Evolutionary conservation across 805 yeast species (phyloP), one percentile per base, ranked within the genome.

Genomic region (Groenewaldozyma salmanticensis): DNA sequence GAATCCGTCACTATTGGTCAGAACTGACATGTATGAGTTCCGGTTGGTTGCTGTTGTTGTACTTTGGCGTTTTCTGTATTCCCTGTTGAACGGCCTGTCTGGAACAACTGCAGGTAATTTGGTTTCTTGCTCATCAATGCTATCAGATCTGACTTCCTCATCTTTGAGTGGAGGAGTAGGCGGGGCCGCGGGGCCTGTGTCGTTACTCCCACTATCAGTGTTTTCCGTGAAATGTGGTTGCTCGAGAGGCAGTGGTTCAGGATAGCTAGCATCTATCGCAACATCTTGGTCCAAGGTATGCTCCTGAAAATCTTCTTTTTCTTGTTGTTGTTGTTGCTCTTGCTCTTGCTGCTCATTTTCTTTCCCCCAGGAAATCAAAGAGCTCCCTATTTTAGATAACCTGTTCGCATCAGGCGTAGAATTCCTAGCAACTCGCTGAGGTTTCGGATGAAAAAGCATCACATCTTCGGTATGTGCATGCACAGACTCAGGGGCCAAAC

Each of bases 361-460:
- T n/a, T n/a, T n/a, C n/a, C n/a, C n/a, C n/a, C n/a, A n/a, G n/a
- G n/a, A n/a, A n/a, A n/a, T n/a, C n/a, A n/a, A n/a, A n/a, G n/a
- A n/a, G n/a, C n/a, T n/a, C n/a, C n/a, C n/a, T n/a, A n/a, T n/a
- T n/a, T n/a, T n/a, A n/a, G n/a, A n/a, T n/a, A n/a, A n/a, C n/a
- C n/a, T n/a, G n/a, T n/a, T n/a, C n/a, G n/a, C n/a, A 24, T 24
- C 29, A 7, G 38, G 17, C 13, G 35, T 22, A 17, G 49, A 43
- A n/a, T 44, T 48, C 18, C 42, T 37, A n/a, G n/a, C n/a, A n/a
- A n/a, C n/a, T 17, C 52, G 31, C 35, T 48, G 52, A 1, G 53
- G 53, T 33, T 39, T 46, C 3, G 53, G 53, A 31, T 50, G 53
- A 36, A 47, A 48, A 20, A 49, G 39, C 31, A 24, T 45, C 11